Percentiles rank a stretch among this genome's conserved stretches.
Conservation (phyloP, 495 filamentous ascomycete species). For the Pyronema omphalodes region DNA sequence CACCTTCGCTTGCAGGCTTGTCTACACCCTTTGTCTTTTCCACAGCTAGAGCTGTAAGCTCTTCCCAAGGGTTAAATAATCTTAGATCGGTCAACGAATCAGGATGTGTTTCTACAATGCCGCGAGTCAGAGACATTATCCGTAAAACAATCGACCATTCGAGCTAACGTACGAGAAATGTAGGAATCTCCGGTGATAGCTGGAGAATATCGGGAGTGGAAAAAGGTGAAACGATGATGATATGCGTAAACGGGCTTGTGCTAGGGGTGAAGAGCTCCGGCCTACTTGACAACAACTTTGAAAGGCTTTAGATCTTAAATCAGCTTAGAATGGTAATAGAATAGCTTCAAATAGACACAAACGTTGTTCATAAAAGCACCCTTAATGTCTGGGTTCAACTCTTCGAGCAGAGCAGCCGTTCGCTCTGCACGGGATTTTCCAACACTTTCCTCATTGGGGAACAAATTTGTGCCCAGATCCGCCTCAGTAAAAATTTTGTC, state of each 20-base stretch:
- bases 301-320: conserved; percentile 10
- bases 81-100: conserved; percentile 77
- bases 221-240: conserved; percentile 17
- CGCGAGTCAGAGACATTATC: conserved; percentile 33
- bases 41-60: conserved; percentile 45
- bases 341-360: conserved; percentile 13
- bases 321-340: background rate
- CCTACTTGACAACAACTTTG: conserved; percentile 20
- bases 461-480: conserved; percentile 93
- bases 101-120: conserved; percentile 94
- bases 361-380: conserved; percentile 40
- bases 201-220: conserved; percentile 12
- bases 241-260: conserved; percentile 32
- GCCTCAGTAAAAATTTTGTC: conserved; percentile 53
- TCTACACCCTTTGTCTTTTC: conserved; percentile 49
- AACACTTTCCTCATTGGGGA: conserved; percentile 59
- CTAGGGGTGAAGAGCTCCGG: conserved; percentile 37
- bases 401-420: conserved; percentile 53
- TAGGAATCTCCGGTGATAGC: conserved; percentile 35
- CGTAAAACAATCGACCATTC: conserved; percentile 70
- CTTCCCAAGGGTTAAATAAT: conserved; percentile 71
- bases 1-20: conserved; percentile 14
- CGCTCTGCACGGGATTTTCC: conserved; percentile 67
- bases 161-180: conserved; percentile 65
- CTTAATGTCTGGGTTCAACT: conserved; percentile 90